Base-by-base conservation (phyloP, 2,329 filamentous ascomycete species). In the Cadophora sp. region DNA sequence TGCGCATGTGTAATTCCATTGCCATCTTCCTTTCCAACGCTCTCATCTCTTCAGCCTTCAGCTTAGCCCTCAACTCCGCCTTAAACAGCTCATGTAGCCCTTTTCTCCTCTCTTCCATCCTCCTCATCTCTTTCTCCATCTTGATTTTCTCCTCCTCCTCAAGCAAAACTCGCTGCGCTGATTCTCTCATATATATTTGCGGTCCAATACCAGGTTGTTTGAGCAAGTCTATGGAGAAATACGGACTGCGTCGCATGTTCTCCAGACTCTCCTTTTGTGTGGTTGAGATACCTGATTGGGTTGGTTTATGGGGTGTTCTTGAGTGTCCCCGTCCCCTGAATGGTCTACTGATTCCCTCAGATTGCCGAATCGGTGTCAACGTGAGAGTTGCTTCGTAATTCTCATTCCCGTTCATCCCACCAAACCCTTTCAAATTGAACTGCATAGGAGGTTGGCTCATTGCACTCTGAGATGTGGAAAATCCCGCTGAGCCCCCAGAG, bases 161-260 rank as follows among this genome's bases (percentile, higher is more conserved):
- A 11, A 18, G 39, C 8, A 11, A 39, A 11, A 16, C 11, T 5
- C 39, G 36, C 22, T 41, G 27, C 13, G 33, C 22, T 5, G 22
- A 11, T 20, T 59, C 55, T 4, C 22, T 20, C 6, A 27, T 51
- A 4, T 22, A n/a, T 5, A 18, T 13, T 30, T 24, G 18, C 1
- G 47, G 6, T 20, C 22, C 20, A 4, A 33, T 48, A 6, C 18
- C 48, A 1, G 36, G 53, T 13, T 22, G 39, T 36, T 33, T 41
- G 2, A 64, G 55, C 7, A 59, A 22, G 14, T 41, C 39, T 48
- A 56, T n/a, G 16, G 63, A 66, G 53, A 68, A 68, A 55, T 68
- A 68, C 11, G 66, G 64, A 55, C 66, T 68, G 18, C 66, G 53
- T 45, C 66, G 22, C 66, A 68, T 66, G 16, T 68, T 68, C 20